Evolutionary conservation across 2,329 filamentous ascomycete species (phyloP), one percentile per base, ranked within the genome.

Genomic region (Exophiala sideris): DNA sequence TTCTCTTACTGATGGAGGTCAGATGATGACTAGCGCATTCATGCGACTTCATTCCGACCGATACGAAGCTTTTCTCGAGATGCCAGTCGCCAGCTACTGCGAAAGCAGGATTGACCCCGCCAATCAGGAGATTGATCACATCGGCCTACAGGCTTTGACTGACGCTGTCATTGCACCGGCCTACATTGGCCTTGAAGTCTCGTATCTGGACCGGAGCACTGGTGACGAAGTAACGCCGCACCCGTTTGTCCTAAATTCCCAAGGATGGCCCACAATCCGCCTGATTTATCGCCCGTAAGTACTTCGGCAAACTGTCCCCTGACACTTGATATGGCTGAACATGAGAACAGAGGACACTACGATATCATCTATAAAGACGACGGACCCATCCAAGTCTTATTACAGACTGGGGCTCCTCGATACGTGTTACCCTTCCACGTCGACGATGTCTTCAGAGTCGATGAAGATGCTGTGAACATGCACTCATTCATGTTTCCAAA

Each of bases 131-230:
- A 95, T 97, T 59, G 94, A 99, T 63, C 85, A 96, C 64, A 76
- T 96, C n/a, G 89, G 89, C 40, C 79, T 97, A 58, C 83, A 83
- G 56, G 83, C 89, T 2, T 76, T 97, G 46, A 82, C 87, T 58
- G 85, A 92, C 59, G 81, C 90, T 21, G 79, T 97, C 3, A 82
- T 97, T 59, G 86, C 89, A 66, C 88, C 87, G 6, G 85, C 86
- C 46, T 84, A 85, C 12, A 83, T 96, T 59, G 84, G 86, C 3
- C 81, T 97, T 16, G 90, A 96, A 67, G 88, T 97, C 58, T 84
- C 90, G 50, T 96, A 97, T 68, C 82, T 99, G 7, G 94, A 97
- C 68, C 84, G 90, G 63, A 96, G 88, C 65, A 78, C 84, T 42
- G 91, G 91, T 14, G 79, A 81, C 44, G 80, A 88, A 64, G 89